Percentiles rank a stretch among this genome's conserved stretches.
These are phyloP conservation scores for Fusarium papillatum DNA, from an alignment of 2,329 filamentous ascomycete species.

Conservation along the genomic window DNA sequence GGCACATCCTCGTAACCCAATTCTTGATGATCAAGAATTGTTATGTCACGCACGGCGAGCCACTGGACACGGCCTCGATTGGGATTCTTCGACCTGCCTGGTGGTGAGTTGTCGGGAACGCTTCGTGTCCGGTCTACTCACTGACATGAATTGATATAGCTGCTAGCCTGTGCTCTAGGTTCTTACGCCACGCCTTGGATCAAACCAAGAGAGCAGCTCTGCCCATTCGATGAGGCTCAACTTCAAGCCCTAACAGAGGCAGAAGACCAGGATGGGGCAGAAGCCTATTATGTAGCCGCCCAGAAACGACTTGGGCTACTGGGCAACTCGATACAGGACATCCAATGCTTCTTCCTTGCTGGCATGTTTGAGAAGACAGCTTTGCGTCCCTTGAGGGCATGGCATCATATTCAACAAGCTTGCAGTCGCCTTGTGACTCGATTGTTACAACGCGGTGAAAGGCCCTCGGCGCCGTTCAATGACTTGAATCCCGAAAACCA, in stretches of 20 bases:
- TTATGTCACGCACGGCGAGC: neutral
- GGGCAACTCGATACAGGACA: neutral
- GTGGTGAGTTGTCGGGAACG: neutral
- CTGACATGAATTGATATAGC: neutral
- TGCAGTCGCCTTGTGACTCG: neutral
- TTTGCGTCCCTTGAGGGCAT: neutral
- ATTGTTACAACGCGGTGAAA: neutral
- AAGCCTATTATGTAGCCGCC: neutral
- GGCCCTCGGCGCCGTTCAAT: neutral
- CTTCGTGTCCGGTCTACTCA: neutral
- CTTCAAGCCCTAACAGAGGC: neutral
- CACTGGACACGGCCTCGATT: neutral
- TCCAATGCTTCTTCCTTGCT: neutral
- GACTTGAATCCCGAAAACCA: neutral
- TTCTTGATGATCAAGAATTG: neutral
- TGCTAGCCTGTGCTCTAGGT: neutral
- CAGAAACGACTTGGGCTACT: neutral
- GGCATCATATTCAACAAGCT: neutral
- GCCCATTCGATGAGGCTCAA: neutral
- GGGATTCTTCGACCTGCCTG: neutral
- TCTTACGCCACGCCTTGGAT: neutral
- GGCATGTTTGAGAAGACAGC: neutral
- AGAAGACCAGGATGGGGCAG: neutral
- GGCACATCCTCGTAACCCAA: neutral
- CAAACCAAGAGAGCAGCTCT: neutral